Evolutionary conservation across 148 eudicot genomes (phyloP).

Genomic region (Fagopyrum homotropicum): DNA sequence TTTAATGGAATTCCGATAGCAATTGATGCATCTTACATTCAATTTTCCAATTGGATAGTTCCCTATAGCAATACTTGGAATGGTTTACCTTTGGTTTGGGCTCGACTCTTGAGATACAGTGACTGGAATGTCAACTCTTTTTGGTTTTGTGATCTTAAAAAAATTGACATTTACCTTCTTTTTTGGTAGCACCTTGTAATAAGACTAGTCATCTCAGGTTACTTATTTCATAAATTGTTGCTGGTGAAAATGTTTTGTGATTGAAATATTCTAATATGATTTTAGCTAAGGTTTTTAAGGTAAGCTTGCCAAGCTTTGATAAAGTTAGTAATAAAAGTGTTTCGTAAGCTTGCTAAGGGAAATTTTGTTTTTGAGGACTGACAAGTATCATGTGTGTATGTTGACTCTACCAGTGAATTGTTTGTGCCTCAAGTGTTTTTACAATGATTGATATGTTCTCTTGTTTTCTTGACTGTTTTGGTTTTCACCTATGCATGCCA

Average conservation of each 20-base stretch:
- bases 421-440: neutral
- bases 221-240: neutral
- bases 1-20: neutral
- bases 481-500: neutral
- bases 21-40: neutral
- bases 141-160: neutral
- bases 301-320: neutral
- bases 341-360: neutral
- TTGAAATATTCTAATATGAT: neutral
- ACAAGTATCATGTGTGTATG: neutral
- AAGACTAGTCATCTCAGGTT: neutral
- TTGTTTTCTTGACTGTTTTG: neutral
- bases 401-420: neutral
- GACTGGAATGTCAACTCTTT: conserved; percentile 1
- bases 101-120: neutral
- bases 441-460: neutral
- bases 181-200: neutral
- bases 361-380: neutral
- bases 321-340: no score
- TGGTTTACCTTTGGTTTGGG: neutral
- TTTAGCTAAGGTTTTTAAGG: neutral
- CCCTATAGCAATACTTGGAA: neutral
- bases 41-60: neutral
- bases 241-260: neutral
- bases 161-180: neutral